Evolutionary conservation across 2,329 filamentous ascomycete genomes (phyloP).

Genomic region (Fonsecaea nubica): DNA sequence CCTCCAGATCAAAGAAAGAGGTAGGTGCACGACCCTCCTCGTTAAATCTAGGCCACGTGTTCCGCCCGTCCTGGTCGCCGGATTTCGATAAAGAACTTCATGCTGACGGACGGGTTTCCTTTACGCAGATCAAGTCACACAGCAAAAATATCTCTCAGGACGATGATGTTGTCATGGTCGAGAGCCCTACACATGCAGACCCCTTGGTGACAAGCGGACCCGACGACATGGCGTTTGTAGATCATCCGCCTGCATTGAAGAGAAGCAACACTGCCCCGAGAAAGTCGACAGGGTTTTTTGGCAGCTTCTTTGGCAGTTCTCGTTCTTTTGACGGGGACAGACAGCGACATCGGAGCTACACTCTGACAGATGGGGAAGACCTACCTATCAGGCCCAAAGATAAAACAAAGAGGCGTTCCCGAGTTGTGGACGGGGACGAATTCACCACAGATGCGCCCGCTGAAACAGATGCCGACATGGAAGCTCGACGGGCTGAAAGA

Average conservation of each 20-base stretch:
- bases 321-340: conserved; percentile 44
- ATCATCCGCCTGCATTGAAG: conserved; percentile 60
- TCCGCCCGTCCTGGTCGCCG: conserved; percentile 36
- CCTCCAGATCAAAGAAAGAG: conserved; percentile 48
- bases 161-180: conserved; percentile 63
- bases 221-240: conserved; percentile 60
- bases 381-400: conserved; percentile 42
- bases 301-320: conserved; percentile 70
- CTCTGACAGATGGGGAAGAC: conserved; percentile 39
- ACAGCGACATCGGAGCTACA: conserved; percentile 40
- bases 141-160: conserved; percentile 44
- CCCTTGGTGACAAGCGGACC: conserved; percentile 54
- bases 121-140: conserved; percentile 41
- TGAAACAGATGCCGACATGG: conserved; percentile 63
- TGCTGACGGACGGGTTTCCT: conserved; percentile 37
- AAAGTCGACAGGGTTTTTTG: conserved; percentile 62
- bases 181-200: conserved; percentile 55
- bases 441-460: conserved; percentile 54
- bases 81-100: conserved; percentile 33
- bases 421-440: conserved; percentile 59
- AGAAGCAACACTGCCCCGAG: conserved; percentile 68
- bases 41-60: conserved; percentile 7
- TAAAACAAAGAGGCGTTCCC: conserved; percentile 48
- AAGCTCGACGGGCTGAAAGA: conserved; percentile 69
- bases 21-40: conserved; percentile 42